Conservation (phyloP, 2,329 filamentous ascomycete species). For the Clonostachys byssicola region DNA sequence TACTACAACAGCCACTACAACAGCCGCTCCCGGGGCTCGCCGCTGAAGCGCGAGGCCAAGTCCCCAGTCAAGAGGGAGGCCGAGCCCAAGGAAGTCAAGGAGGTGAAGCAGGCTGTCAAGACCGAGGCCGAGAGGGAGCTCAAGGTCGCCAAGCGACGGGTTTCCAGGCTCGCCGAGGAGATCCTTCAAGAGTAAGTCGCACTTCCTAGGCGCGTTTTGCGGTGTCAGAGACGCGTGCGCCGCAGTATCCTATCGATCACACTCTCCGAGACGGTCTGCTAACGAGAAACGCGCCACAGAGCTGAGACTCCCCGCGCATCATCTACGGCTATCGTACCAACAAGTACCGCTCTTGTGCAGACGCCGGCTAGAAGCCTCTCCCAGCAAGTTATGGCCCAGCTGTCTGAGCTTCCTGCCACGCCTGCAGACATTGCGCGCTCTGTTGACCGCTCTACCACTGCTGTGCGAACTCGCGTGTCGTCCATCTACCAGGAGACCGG, state of each 20-base stretch:
- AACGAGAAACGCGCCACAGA: neutral
- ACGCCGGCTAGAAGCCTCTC: constrained; percentile 48
- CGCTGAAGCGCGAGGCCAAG: constrained; percentile 51
- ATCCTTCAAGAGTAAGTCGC: constrained; percentile 37
- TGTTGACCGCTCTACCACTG: constrained; percentile 67
- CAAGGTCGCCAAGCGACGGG: constrained; percentile 41
- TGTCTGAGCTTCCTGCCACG: constrained; percentile 73
- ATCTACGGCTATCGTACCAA: constrained; percentile 38
- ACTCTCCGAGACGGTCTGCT: neutral
- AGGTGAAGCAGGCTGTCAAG: constrained; percentile 31
- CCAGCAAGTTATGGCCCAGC: constrained; percentile 39
- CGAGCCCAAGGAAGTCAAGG: constrained; percentile 34
- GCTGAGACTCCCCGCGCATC: constrained; percentile 5
- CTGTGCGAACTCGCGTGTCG: constrained; percentile 61
- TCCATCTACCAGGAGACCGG: constrained; percentile 62
- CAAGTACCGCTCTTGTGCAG: constrained; percentile 40
- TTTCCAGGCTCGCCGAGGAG: constrained; percentile 39
- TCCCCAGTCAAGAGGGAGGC: constrained; percentile 28
- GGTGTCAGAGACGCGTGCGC: neutral
- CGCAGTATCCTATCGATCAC: neutral
- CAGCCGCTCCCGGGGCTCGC: constrained; percentile 58
- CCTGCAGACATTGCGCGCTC: constrained; percentile 73
- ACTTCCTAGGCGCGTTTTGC: neutral
- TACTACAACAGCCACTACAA: constrained; percentile 76
- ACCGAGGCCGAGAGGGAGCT: constrained; percentile 29